Evolutionary conservation across 148 eudicot species (phyloP), one percentile per base, ranked within the genome.

Genomic region (Cornus controversa): DNA sequence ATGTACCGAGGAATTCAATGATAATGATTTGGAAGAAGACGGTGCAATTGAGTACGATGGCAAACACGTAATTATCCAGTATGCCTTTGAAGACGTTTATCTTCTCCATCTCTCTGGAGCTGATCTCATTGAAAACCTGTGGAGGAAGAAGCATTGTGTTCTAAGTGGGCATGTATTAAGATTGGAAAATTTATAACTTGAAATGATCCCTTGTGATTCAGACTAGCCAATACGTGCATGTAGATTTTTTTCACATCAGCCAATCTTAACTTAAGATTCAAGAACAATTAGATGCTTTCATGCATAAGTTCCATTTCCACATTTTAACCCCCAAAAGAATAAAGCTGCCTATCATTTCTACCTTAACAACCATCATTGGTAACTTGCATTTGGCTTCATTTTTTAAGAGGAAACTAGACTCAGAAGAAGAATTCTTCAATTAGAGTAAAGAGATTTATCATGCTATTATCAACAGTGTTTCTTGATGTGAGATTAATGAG

Each of bases 61-160:
- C 90, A 71, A 93, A 93, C 4, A 93, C 92, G 18, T 93, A 87
- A 89, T 93, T 91, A 29, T 88, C 72, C 29, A 93, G 85, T 63
- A 93, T 91, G 69, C 97, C 95, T 71, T 87, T 80, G 78, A 93
- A 85, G 54, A 93, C 93, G 27, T 93, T 88, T 66, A 93, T 84
- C 87, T 93, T 93, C 70, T 93, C 97, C 97, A 93, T 93, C 66
- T 93, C 95, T 73, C 97, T 83, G 58, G 97, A 93, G 86, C 90
- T 93, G 76, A 93, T 86, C 86, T 93, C 97, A 62, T 93, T 93
- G 88, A 93, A 93, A 25, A 87, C 87, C 97, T 93, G 91, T 82
- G 82, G 18, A 37, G 66, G 7, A 58, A 40, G 67, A 73, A 62
- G 37, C 62, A 50, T 60, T 5, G 28, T 58, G 64, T 42, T 31